These are phyloP conservation scores for Rhynchospora breviuscula DNA, from an alignment of 176 grass and related monocot genomes.

Conservation along the genomic window DNA sequence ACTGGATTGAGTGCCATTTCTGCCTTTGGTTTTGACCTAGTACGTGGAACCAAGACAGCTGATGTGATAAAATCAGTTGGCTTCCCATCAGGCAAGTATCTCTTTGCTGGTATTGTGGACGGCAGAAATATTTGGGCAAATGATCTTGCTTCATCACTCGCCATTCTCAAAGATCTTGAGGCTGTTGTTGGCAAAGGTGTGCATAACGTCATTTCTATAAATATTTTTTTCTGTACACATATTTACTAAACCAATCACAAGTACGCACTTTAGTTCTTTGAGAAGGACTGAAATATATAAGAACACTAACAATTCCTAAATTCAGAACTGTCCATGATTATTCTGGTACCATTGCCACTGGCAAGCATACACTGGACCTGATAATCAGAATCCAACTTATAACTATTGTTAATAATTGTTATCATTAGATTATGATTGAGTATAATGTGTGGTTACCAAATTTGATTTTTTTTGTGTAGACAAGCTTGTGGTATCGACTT, in stretches of 20 bases:
- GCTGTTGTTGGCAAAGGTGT: slow-evolving; percentile 75
- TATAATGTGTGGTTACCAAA: not conserved
- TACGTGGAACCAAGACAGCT: slow-evolving; percentile 76
- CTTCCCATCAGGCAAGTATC: slow-evolving; percentile 76
- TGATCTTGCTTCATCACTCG: slow-evolving; percentile 75
- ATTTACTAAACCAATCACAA: not conserved
- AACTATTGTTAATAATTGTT: slow-evolving; percentile 12
- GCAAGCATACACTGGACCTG: too few species aligned
- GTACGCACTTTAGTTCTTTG: too few species aligned
- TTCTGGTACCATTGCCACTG: too few species aligned
- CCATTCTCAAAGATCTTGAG: slow-evolving; percentile 61
- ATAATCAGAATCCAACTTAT: not conserved
- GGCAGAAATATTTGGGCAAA: slow-evolving; percentile 93
- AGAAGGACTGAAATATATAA: too few species aligned
- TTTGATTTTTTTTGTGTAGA: slow-evolving; percentile 35
- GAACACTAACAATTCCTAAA: too few species aligned
- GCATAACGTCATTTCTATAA: not conserved
- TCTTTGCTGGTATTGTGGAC: slow-evolving; percentile 94
- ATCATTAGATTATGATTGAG: not conserved
- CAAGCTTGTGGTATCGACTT: slow-evolving; percentile 93
- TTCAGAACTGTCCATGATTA: too few species aligned
- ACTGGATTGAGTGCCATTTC: slow-evolving; percentile 57
- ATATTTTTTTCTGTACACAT: not conserved
- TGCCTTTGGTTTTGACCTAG: slow-evolving; percentile 79
- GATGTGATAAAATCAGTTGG: slow-evolving; percentile 61